Percentiles rank a stretch among this genome's conserved stretches.
Conservation (phyloP, 148 eudicot genomes). For the Camellia granthamiana region DNA sequence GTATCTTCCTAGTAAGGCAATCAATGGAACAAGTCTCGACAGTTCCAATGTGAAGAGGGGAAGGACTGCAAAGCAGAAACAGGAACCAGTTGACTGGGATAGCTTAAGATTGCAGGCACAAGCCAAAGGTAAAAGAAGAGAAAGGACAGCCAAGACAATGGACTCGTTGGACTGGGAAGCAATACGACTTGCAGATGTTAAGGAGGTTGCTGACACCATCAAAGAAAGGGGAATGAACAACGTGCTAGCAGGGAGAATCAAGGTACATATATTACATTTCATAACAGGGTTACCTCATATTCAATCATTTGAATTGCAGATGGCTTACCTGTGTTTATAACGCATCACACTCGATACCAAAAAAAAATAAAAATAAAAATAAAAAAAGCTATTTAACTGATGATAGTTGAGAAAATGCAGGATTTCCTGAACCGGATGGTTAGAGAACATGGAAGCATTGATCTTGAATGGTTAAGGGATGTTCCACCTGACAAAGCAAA, state of each 20-base stretch:
- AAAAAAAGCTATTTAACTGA: slow-evolving; percentile 35
- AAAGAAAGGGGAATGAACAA: slow-evolving; percentile 98
- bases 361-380: not conserved
- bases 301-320: not conserved
- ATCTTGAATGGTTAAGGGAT: slow-evolving; percentile 95
- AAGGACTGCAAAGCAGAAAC: slow-evolving; percentile 46
- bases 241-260: slow-evolving; percentile 87
- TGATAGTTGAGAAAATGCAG: slow-evolving; percentile 45
- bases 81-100: slow-evolving; percentile 74
- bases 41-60: slow-evolving; percentile 40
- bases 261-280: slow-evolving; percentile 39
- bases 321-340: not conserved
- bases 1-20: slow-evolving; percentile 20
- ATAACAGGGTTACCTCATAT: slow-evolving; percentile 2
- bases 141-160: slow-evolving; percentile 50
- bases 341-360: not conserved
- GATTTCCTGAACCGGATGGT: slow-evolving; percentile 75
- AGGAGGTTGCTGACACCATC: slow-evolving; percentile 72
- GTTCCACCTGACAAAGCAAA: slow-evolving; percentile 98
- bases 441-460: slow-evolving; percentile 83
- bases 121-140: slow-evolving; percentile 37
- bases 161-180: slow-evolving; percentile 97
- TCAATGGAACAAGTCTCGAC: slow-evolving; percentile 19
- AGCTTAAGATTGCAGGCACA: slow-evolving; percentile 61
- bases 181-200: slow-evolving; percentile 70